These are phyloP conservation scores for Irpex sp. DNA, from an alignment of 1,284 basidiomycete species.

Conservation along the genomic window DNA sequence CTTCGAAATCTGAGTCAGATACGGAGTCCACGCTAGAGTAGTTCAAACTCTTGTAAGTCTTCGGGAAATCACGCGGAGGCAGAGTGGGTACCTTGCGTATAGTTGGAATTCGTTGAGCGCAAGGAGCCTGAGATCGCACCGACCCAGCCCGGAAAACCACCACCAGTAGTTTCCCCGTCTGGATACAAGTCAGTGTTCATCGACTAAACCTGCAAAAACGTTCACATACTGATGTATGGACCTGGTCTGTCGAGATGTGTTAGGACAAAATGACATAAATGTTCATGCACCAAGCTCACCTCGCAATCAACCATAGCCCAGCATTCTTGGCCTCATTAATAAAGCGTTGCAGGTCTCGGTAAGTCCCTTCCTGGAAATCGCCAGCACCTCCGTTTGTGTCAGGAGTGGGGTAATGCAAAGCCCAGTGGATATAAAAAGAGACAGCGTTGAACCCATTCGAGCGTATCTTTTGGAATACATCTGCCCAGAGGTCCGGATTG, in stretches of 20 bases:
- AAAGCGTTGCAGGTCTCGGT: slow-evolving; percentile 49
- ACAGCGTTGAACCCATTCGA: slow-evolving; percentile 59
- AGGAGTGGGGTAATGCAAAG: slow-evolving; percentile 42
- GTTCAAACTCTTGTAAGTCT: background rate
- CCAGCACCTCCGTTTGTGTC: slow-evolving; percentile 43
- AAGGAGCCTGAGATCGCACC: slow-evolving; percentile 44
- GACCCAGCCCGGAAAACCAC: slow-evolving; percentile 55
- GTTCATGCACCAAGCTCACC: slow-evolving; percentile 23
- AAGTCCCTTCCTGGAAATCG: slow-evolving; percentile 44
- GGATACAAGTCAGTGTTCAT: background rate
- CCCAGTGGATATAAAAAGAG: slow-evolving; percentile 50
- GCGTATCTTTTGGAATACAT: slow-evolving; percentile 56
- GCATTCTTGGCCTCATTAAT: slow-evolving; percentile 47
- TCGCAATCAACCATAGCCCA: slow-evolving; percentile 52
- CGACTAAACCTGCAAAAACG: background rate
- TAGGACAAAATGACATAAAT: background rate
- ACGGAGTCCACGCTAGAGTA: slow-evolving; percentile 46
- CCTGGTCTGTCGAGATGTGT: slow-evolving; percentile 35
- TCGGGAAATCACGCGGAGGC: background rate
- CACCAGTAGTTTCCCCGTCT: slow-evolving; percentile 54
- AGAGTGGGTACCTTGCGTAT: slow-evolving; percentile 32
- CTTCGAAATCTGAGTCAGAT: slow-evolving; percentile 46
- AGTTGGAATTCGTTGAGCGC: slow-evolving; percentile 46
- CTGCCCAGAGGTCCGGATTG: slow-evolving; percentile 48
- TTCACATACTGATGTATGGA: slow-evolving; percentile 41